A percentile compares a stretch with the other conserved stretches of the same genome.
phyloP scores from a whole-genome alignment of 768 basidiomycete species.

The Daedaleopsis nitida region DNA sequence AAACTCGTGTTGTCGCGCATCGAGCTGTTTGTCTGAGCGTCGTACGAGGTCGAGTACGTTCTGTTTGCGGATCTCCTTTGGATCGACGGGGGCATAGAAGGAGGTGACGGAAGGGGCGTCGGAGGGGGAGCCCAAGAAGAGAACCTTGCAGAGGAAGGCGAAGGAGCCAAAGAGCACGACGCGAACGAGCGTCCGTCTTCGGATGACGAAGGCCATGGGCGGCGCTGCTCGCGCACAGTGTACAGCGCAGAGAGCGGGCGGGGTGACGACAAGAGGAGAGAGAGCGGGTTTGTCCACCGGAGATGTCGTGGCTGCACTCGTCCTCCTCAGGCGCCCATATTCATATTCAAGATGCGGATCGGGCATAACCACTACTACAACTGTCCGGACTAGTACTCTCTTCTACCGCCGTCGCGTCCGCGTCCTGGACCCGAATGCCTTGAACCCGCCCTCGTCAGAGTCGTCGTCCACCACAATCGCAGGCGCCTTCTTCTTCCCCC shows the following conservation, averaged over 20 bases:
- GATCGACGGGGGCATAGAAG: conserved; percentile 25
- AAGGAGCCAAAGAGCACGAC: conserved; percentile 38
- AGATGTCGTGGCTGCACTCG: background rate
- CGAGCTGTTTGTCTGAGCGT: conserved; percentile 74
- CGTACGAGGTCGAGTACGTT: conserved; percentile 68
- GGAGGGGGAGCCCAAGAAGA: conserved; percentile 38
- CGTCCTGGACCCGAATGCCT: conserved; percentile 45
- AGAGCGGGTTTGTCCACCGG: background rate
- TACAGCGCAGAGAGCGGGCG: background rate
- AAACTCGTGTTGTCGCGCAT: conserved; percentile 87
- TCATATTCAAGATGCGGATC: background rate
- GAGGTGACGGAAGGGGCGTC: conserved; percentile 25
- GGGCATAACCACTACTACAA: background rate
- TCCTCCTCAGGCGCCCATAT: background rate
- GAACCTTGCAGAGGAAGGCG: conserved; percentile 40
- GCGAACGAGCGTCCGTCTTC: conserved; percentile 53
- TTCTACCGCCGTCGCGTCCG: conserved; percentile 1
- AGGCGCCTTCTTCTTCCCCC: conserved; percentile 34
- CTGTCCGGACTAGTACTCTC: too few species aligned
- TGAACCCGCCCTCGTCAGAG: conserved; percentile 73
- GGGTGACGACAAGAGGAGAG: background rate
- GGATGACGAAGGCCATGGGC: conserved; percentile 44
- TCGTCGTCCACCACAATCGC: conserved; percentile 60
- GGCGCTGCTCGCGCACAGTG: background rate
- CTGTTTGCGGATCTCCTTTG: conserved; percentile 52